Evolutionary conservation across 768 basidiomycete genomes (phyloP).

Genomic region (Lactifluus hygrophoroides): DNA sequence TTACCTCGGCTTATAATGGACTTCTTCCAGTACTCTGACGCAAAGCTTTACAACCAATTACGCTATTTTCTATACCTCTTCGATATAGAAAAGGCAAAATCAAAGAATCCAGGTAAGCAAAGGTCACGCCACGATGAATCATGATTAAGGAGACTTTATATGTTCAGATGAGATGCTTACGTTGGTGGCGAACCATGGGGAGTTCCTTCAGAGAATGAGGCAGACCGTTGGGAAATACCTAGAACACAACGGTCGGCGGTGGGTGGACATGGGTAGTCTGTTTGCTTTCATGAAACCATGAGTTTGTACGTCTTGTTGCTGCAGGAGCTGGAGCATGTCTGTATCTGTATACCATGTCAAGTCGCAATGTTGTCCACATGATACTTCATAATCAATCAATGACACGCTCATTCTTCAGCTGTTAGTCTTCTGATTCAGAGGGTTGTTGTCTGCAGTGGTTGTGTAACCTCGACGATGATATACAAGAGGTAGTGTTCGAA

Average conservation of each 20-base stretch:
- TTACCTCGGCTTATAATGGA: background rate
- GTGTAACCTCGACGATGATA: conserved; percentile 57
- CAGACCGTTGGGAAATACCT: conserved; percentile 68
- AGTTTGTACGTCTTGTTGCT: conserved; percentile 12
- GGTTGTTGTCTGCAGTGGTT: conserved; percentile 32
- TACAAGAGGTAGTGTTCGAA: conserved; percentile 44
- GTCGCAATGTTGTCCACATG: background rate
- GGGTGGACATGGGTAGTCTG: conserved; percentile 72
- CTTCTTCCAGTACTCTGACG: conserved; percentile 67
- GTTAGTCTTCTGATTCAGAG: background rate
- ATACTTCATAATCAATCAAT: background rate
- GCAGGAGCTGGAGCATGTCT: background rate
- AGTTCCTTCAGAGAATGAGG: conserved; percentile 44
- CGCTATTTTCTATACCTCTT: conserved; percentile 78
- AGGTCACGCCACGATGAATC: conserved; percentile 27
- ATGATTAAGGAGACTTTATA: background rate
- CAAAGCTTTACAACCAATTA: conserved; percentile 82
- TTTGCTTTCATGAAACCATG: conserved; percentile 77
- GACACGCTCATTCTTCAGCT: conserved; percentile 9
- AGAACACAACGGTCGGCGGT: conserved; percentile 80
- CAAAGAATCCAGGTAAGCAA: conserved; percentile 38
- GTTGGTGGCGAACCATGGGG: conserved; percentile 41
- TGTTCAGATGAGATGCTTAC: conserved; percentile 46
- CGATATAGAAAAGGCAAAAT: conserved; percentile 55
- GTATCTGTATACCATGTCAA: conserved; percentile 9